These are phyloP conservation scores for Amaranthus tricolor DNA, from an alignment of 179 eudicot genomes.

Conservation along the genomic window DNA sequence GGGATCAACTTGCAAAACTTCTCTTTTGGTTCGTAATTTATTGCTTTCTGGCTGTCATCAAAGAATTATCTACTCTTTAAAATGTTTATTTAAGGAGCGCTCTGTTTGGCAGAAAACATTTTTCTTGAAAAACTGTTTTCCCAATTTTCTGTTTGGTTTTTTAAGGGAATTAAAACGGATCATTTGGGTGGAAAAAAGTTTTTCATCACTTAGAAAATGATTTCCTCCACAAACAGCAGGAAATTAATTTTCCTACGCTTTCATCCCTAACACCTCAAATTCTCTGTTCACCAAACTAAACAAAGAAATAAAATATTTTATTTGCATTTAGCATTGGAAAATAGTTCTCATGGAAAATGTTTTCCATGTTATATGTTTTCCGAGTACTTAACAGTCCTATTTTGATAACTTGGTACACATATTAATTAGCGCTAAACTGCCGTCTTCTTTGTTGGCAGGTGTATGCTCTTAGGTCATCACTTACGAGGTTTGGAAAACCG, in stretches of 20 bases:
- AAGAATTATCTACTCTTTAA: background rate
- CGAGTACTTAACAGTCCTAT: background rate
- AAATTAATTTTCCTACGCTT: background rate
- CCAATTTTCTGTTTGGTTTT: no score
- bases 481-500: slow-evolving; percentile 91
- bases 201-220: no score
- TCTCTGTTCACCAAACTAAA: background rate
- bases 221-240: no score
- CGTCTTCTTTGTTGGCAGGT: slow-evolving; percentile 50
- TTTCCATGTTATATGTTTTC: no score
- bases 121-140: no score
- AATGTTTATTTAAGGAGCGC: background rate
- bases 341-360: no score
- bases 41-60: slow-evolving; percentile 16
- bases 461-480: slow-evolving; percentile 93
- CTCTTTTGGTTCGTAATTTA: slow-evolving; percentile 58
- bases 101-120: no score
- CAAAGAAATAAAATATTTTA: no score
- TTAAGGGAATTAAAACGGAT: no score
- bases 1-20: slow-evolving; percentile 89
- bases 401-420: background rate
- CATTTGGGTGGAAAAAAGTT: no score
- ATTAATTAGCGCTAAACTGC: slow-evolving; percentile 6
- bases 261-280: background rate
- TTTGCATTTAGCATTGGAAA: no score